Conservation (phyloP, 371 early-diverging fungal genomes). For the Mortierella sp. region DNA sequence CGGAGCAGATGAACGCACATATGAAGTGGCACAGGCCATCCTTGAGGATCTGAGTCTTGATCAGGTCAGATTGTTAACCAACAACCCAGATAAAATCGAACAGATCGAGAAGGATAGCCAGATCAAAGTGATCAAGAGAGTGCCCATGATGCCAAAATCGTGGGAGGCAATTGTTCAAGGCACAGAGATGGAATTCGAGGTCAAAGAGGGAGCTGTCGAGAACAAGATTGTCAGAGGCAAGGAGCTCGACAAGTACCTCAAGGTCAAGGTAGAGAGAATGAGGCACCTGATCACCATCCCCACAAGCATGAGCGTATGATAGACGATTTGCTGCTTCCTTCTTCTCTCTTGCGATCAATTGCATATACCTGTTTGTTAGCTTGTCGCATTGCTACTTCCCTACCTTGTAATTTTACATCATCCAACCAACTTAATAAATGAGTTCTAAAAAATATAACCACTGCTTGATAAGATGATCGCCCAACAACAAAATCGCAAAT, state of each 20-base stretch:
- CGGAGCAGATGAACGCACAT: constrained; percentile 92
- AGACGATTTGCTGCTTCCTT: background rate
- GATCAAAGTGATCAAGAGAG: constrained; percentile 82
- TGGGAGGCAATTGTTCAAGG: constrained; percentile 64
- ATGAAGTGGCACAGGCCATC: constrained; percentile 93
- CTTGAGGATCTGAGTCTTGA: constrained; percentile 82
- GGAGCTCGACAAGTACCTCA: constrained; percentile 49
- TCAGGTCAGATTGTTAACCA: constrained; percentile 87
- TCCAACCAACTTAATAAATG: too few relatives aligned
- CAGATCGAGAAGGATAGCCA: constrained; percentile 76
- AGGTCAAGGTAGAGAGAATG: constrained; percentile 54
- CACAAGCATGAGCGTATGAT: constrained; percentile 9
- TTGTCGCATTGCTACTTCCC: too few relatives aligned
- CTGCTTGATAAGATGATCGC: too few relatives aligned
- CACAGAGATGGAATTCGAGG: constrained; percentile 33
- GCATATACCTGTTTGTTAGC: constrained; percentile 1
- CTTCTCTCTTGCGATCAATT: background rate
- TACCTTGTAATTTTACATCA: too few relatives aligned
- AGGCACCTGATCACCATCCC: constrained; percentile 50
- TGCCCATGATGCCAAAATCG: constrained; percentile 91
- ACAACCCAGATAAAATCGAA: constrained; percentile 95
- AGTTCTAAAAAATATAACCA: too few relatives aligned
- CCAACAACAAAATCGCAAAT: too few relatives aligned
- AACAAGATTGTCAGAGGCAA: constrained; percentile 56
- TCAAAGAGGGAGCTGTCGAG: constrained; percentile 54